Conservation (phyloP, 2,329 filamentous ascomycete genomes). For the Aureobasidium sp. region DNA sequence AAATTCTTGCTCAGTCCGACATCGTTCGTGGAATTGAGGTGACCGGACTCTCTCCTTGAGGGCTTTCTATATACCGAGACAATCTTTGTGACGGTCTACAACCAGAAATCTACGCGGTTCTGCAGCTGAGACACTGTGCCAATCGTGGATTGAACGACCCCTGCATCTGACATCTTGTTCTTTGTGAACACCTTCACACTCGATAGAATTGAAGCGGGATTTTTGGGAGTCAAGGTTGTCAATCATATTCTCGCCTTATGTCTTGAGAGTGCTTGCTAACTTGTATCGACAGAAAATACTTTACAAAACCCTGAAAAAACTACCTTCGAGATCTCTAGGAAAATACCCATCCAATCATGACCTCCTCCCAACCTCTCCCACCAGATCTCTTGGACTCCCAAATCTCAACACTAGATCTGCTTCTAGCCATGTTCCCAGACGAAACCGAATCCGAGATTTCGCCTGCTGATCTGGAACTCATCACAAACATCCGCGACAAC, state of each 20-base stretch:
- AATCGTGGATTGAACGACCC: too few relatives aligned
- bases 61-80: not conserved
- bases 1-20: not conserved
- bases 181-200: too few relatives aligned
- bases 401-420: constrained; percentile 9
- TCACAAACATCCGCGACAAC: not conserved
- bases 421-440: constrained; percentile 14
- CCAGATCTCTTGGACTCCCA: constrained; percentile 6
- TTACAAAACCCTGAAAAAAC: too few relatives aligned
- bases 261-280: too few relatives aligned
- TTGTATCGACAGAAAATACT: too few relatives aligned
- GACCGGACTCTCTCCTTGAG: not conserved
- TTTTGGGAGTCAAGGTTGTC: too few relatives aligned
- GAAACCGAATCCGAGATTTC: not conserved
- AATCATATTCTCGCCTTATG: too few relatives aligned
- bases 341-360: not conserved
- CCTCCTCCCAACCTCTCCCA: not conserved
- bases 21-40: not conserved
- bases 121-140: too few relatives aligned
- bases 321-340: too few relatives aligned
- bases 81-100: not conserved
- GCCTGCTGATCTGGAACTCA: not conserved
- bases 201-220: too few relatives aligned
- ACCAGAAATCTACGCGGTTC: too few relatives aligned
- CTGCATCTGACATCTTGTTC: too few relatives aligned